Base-by-base conservation (phyloP, 2,329 filamentous ascomycete genomes). In the Chalara sp. region DNA sequence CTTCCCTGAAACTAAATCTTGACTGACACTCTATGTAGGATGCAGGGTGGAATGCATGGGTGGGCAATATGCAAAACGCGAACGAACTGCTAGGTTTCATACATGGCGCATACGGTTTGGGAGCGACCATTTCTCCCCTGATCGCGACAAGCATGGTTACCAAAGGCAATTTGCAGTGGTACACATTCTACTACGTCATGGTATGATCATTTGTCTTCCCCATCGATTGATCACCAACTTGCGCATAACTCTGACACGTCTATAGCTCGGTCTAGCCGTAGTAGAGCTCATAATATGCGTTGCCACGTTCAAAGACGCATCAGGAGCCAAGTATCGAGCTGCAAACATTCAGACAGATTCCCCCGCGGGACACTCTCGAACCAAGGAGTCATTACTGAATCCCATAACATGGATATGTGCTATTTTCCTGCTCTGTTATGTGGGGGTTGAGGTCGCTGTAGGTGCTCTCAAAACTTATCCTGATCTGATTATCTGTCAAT, bases 141-240 rank as follows among this genome's bases (percentile, higher is more conserved):
- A 52, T 60, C 33, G 55, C 55, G 1, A 89, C 87, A 1, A 76
- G 79, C 6, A 84, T 92, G 78, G 79, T 91, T 35, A 81, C 83
- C 0, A 81, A 80, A 56, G 80, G 70, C 0, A 58, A 70, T 4
- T 62, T 84, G 47, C 71, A 72, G 0, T 93, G 88, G 88, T 89
- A 83, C 59, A 73, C 71, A 8, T 91, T 86, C 66, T 92, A 88
- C 67, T 89, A 89, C 61, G 68, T 89, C 46, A 87, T 90, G 83
- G 80, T 85, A 61, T 57, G 76, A 37, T 5, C 13, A 4, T 62
- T 13, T 46, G 28, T 44, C 37, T 10, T 7, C 5, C 35, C 11
- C 13, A 33, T 37, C 32, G 35, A 31, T 35, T 7, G 11, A 33
- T 33, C 35, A 7, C 45, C 33, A 5, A 46, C n/a, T 5, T 32